Evolutionary conservation across 2,329 filamentous ascomycete genomes (phyloP).

Genomic region (Xylariales sp.): DNA sequence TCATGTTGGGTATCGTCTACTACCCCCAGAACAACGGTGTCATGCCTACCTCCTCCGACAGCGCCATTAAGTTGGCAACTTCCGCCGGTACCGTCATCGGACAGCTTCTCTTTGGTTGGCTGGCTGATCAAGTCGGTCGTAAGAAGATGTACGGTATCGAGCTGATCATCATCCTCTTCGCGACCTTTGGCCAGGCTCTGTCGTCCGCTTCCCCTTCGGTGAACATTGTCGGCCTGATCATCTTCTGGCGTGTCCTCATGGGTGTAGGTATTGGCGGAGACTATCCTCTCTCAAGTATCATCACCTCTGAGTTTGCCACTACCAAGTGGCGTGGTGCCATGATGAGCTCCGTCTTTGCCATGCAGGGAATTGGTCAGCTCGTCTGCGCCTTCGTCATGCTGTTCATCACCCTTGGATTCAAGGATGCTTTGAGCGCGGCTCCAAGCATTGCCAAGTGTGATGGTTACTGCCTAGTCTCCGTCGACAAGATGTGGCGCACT

Average conservation of each 20-base stretch:
- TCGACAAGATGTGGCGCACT: constrained; percentile 85
- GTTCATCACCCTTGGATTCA: constrained; percentile 70
- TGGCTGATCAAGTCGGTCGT: constrained; percentile 74
- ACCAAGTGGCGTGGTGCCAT: constrained; percentile 83
- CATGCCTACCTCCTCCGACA: constrained; percentile 67
- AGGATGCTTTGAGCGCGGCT: constrained; percentile 52
- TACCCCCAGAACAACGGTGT: constrained; percentile 48
- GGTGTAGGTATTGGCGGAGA: constrained; percentile 70
- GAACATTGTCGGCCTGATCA: constrained; percentile 60
- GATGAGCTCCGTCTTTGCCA: constrained; percentile 83
- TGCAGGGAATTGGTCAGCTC: constrained; percentile 82
- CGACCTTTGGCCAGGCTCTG: constrained; percentile 68
- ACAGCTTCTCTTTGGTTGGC: constrained; percentile 73
- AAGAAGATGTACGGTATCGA: constrained; percentile 72
- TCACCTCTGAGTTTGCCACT: constrained; percentile 83
- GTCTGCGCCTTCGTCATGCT: constrained; percentile 71
- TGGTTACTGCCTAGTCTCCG: constrained; percentile 61
- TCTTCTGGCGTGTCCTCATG: constrained; percentile 82
- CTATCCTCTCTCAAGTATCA: constrained; percentile 77
- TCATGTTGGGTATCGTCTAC: constrained; percentile 77
- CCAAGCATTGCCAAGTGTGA: constrained; percentile 51
- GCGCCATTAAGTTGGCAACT: constrained; percentile 80
- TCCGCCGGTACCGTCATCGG: constrained; percentile 80
- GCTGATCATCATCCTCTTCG: constrained; percentile 75
- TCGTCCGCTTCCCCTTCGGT: constrained; percentile 59